Evolutionary conservation across 768 basidiomycete genomes (phyloP).

Genomic region (Mycena rosella): DNA sequence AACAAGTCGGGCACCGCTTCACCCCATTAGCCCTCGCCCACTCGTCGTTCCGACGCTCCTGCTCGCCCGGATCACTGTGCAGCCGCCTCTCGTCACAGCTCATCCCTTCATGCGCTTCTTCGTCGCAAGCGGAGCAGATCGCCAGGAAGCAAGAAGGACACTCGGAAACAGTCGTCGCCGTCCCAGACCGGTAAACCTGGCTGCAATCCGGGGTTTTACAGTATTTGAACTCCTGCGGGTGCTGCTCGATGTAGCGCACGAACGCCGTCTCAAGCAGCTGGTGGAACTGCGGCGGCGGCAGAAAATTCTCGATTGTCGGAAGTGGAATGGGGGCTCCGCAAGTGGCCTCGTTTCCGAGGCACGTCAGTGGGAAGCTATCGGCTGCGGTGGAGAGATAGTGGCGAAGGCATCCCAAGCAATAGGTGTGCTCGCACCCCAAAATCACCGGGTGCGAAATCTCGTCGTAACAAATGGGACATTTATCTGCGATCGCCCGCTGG

Average conservation of each 20-base stretch:
- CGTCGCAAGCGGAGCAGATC: conserved; percentile 63
- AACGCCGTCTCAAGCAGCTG: conserved; percentile 34
- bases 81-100: conserved; percentile 57
- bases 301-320: conserved; percentile 27
- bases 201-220: conserved; percentile 38
- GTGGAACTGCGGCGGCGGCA: conserved; percentile 27
- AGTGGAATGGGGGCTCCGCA: conserved; percentile 35
- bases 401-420: conserved; percentile 45
- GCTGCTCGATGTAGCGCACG: conserved; percentile 31
- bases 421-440: conserved; percentile 45
- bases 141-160: conserved; percentile 66
- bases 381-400: conserved; percentile 43
- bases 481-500: conserved; percentile 8
- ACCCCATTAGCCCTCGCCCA: conserved; percentile 55
- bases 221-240: conserved; percentile 36
- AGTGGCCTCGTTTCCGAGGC: conserved; percentile 36
- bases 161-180: conserved; percentile 46
- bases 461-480: conserved; percentile 57
- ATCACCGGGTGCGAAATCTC: conserved; percentile 38
- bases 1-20: conserved; percentile 63
- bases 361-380: conserved; percentile 35
- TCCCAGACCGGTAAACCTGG: conserved; percentile 33
- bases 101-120: conserved; percentile 65
- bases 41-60: conserved; percentile 56
- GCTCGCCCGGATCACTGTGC: conserved; percentile 51